Percentiles rank a stretch among this genome's conserved stretches.
phyloP scores from a whole-genome alignment of 306 rosid genomes.

The Vigna angularis region DNA sequence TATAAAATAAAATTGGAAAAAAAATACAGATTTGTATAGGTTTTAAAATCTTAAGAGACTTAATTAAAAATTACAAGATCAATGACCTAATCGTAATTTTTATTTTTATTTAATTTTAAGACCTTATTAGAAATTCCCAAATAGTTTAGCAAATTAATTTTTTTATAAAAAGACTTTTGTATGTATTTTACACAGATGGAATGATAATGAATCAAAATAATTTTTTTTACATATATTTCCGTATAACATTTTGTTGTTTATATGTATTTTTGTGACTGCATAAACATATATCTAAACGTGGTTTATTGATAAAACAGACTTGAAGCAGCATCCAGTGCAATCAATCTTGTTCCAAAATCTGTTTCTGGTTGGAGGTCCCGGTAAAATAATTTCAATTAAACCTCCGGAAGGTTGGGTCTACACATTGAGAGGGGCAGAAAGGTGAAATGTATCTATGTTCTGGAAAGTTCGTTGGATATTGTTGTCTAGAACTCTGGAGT shows the following conservation, averaged over 20 bases:
- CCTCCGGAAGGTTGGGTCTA: constrained; percentile 4
- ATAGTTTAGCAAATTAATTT: neutral
- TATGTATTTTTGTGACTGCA: neutral
- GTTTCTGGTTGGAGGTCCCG: constrained; percentile 88
- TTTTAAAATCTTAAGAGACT: neutral
- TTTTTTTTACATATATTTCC: neutral
- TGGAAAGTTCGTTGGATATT: constrained; percentile 32
- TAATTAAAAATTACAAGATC: neutral
- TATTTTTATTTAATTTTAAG: neutral
- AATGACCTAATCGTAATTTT: neutral
- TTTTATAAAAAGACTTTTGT: neutral
- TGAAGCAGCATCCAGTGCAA: constrained; percentile 78
- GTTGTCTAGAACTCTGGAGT: neutral
- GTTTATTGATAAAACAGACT: constrained; percentile 60
- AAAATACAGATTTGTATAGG: neutral
- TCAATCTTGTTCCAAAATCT: constrained; percentile 79
- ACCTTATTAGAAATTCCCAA: neutral
- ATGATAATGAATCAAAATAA: neutral
- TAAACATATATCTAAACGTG: neutral
- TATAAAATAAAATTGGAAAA: neutral
- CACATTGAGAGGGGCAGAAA: neutral
- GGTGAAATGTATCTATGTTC: neutral
- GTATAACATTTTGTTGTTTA: neutral
- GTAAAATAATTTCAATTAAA: constrained; percentile 46
- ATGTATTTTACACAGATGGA: neutral